Percentiles rank a stretch among this genome's conserved stretches.
These are phyloP conservation scores for Cystobasidium sp. DNA, from an alignment of 1,284 basidiomycete species.

Conservation along the genomic window DNA sequence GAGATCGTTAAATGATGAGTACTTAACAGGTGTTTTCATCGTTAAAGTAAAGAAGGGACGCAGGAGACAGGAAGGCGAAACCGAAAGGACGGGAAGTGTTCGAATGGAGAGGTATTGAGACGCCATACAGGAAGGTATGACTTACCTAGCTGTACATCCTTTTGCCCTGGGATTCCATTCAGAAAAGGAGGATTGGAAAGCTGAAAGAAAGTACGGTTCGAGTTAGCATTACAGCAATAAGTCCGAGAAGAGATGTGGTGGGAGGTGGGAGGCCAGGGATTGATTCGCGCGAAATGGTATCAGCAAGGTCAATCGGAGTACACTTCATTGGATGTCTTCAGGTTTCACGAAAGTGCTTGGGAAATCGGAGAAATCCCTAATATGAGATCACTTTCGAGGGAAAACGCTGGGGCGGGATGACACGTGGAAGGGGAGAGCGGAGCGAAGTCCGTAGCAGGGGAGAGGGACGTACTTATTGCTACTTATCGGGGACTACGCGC, in stretches of 20 bases:
- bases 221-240: not conserved
- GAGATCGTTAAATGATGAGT: conserved; percentile 28
- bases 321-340: conserved; percentile 8
- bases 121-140: too few species aligned
- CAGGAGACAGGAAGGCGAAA: not conserved
- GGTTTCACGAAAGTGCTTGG: not conserved
- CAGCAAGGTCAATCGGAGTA: conserved; percentile 28
- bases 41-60: not conserved
- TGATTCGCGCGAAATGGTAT: not conserved
- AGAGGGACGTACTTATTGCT: not conserved
- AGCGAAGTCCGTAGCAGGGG: not conserved
- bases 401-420: not conserved
- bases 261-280: not conserved
- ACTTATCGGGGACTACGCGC: not conserved
- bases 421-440: not conserved
- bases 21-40: conserved; percentile 32
- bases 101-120: too few species aligned
- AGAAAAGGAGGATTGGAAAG: not conserved
- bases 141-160: too few species aligned
- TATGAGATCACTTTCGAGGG: not conserved
- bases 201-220: not conserved
- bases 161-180: too few species aligned
- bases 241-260: not conserved
- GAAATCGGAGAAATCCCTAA: conserved; percentile 31
- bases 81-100: not conserved